Conservation (phyloP, 1,284 basidiomycete genomes). For the Rhodotorula sp. region DNA sequence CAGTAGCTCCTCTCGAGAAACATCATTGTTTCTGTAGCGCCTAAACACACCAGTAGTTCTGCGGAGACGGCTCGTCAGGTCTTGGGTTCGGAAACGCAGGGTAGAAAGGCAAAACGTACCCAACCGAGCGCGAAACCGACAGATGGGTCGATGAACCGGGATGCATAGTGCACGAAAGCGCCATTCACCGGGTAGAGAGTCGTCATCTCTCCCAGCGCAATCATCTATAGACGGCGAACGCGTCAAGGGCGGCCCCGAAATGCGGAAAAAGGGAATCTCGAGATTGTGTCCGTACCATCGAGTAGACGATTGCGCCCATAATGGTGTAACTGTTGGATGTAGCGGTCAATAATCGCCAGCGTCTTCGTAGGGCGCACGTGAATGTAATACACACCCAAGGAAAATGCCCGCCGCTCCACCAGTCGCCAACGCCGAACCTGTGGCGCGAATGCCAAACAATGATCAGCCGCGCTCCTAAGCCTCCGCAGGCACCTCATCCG, state of each 20-base stretch:
- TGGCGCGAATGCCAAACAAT: too few relatives aligned
- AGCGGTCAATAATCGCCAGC: not conserved
- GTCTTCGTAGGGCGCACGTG: not conserved
- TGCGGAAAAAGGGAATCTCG: conserved; percentile 41
- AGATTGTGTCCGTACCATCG: conserved; percentile 51
- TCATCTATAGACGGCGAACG: conserved; percentile 16
- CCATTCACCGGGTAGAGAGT: conserved; percentile 36
- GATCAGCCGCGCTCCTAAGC: too few relatives aligned
- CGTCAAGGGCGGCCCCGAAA: conserved; percentile 17
- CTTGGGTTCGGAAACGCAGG: not conserved
- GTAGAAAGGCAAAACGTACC: not conserved
- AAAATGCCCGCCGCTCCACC: conserved; percentile 48
- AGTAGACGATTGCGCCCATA: conserved; percentile 44
- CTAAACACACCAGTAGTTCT: conserved; percentile 18
- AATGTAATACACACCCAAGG: conserved; percentile 24
- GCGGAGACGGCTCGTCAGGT: not conserved
- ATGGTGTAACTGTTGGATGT: conserved; percentile 27
- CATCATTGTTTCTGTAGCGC: not conserved
- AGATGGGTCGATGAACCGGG: conserved; percentile 56
- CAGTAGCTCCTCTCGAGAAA: not conserved
- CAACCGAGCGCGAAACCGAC: conserved; percentile 50
- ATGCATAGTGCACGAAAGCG: conserved; percentile 61
- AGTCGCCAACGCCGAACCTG: conserved; percentile 43
- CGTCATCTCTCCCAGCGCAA: conserved; percentile 52
- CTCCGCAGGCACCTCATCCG: too few relatives aligned